Percentiles rank a stretch among this genome's conserved stretches.
Conservation (phyloP, 257 asterid genomes). For the Schizonepeta tenuifolia region DNA sequence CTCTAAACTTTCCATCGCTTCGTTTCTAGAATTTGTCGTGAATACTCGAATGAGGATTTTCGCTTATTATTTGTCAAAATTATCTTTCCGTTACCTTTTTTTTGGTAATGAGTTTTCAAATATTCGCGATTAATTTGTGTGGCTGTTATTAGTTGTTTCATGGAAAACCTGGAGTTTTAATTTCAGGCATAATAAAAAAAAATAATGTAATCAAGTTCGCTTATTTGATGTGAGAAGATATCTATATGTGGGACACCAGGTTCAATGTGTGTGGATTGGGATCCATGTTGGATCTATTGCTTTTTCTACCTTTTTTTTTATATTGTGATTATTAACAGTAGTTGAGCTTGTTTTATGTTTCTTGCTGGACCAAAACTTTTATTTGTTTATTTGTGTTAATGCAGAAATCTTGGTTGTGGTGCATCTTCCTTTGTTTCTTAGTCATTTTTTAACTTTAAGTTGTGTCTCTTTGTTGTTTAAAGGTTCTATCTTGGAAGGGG, state of each 20-base stretch:
- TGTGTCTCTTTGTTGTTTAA: conserved; percentile 34
- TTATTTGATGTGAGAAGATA: conserved; percentile 40
- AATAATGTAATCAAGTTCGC: conserved; percentile 29
- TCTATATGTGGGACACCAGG: conserved; percentile 54
- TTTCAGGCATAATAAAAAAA: conserved; percentile 35
- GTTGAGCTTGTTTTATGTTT: conserved; percentile 43
- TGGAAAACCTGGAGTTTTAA: conserved; percentile 38
- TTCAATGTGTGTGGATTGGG: conserved; percentile 83
- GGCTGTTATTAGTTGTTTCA: conserved; percentile 36
- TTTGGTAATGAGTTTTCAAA: neutral
- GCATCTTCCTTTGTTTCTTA: conserved; percentile 45
- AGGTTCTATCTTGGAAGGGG: conserved; percentile 51
- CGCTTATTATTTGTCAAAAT: conserved; percentile 13
- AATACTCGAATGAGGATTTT: conserved; percentile 17
- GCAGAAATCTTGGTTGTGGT: conserved; percentile 53
- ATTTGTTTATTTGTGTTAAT: conserved; percentile 43
- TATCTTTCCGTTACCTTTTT: neutral
- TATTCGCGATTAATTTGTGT: conserved; percentile 11
- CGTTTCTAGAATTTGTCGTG: neutral
- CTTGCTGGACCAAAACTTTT: conserved; percentile 37
- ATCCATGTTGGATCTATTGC: conserved; percentile 74
- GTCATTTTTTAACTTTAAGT: conserved; percentile 26
- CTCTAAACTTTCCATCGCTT: neutral
- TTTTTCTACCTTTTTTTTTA: conserved; percentile 11
- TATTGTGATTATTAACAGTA: conserved; percentile 31